Evolutionary conservation across 2,329 filamentous ascomycete genomes (phyloP), one percentile per base, ranked within the genome.

Genomic region (Sporothrix variecibatus): DNA sequence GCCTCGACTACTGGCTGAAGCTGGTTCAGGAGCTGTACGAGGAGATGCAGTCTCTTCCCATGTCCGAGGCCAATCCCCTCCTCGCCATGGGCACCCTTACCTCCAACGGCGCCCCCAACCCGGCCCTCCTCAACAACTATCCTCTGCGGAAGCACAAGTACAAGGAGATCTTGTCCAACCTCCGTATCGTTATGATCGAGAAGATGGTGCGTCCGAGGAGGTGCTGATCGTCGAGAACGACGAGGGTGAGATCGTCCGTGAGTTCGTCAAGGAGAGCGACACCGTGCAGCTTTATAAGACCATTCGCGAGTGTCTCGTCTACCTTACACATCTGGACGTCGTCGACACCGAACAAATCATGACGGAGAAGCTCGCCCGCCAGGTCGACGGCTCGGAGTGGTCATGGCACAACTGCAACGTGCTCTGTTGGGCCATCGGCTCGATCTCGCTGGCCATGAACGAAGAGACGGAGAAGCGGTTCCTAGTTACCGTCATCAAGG

Each of bases 321-420:
- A 98, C 83, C 88, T 99, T 73, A 99, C 97, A 46, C 96, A 99
- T 86, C 85, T 99, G 80, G 96, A 99, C 80, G 97, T 99, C 56
- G 92, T 97, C 76, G 96, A 99, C 81, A 99, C 95, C 0, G 96
- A 99, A 84, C 93, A 93, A 76, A 99, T 99, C 85, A 99, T 99
- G 97, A 98, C 96, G 4, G 97, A 99, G 81, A 99, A 99, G 85
- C 87, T 99, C 72, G 92, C 94, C 43, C 92, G 94, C 78, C 96
- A 99, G 83, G 96, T 99, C 15, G 96, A 99, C 81, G 94, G 94
- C 28, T 88, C 89, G 1, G 97, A 99, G 83, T 99, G 96, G 96
- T 99, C 97, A 7, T 99, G 96, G 96, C 94, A 95, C 77, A 99
- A 99, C 85, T 99, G 96, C 90, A 99, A 99, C 84, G 98, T 97